Conservation (phyloP, 208 protist species). For the Leishmania lainsoni region DNA sequence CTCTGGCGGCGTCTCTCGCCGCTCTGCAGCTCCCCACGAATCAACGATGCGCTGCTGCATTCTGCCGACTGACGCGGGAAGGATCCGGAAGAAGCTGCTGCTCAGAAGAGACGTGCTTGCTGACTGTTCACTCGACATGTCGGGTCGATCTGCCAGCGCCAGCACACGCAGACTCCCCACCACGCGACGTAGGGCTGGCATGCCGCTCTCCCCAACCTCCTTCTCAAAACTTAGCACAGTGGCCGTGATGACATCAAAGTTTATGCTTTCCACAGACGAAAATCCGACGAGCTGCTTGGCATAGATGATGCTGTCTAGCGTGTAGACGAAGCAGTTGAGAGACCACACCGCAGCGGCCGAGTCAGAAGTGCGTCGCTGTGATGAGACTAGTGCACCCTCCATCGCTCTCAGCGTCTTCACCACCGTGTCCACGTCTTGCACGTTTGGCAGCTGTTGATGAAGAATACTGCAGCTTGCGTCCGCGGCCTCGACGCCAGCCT, state of each 20-base stretch:
- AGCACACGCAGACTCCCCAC: slow-evolving; percentile 29
- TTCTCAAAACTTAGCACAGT: slow-evolving; percentile 38
- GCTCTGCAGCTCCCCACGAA: slow-evolving; percentile 19
- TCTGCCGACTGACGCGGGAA: slow-evolving; percentile 31
- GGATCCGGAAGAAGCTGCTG: slow-evolving; percentile 28
- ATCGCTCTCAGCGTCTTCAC: slow-evolving; percentile 21
- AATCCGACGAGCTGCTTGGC: slow-evolving; percentile 38
- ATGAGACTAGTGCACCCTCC: slow-evolving; percentile 19
- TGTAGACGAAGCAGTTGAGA: slow-evolving; percentile 33
- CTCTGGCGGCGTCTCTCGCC: slow-evolving; percentile 1
- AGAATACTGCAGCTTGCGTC: slow-evolving; percentile 25
- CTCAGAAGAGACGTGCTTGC: slow-evolving; percentile 7
- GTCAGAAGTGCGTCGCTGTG: slow-evolving; percentile 16
- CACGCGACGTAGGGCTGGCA: slow-evolving; percentile 25
- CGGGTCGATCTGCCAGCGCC: slow-evolving; percentile 27
- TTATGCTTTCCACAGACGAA: slow-evolving; percentile 34
- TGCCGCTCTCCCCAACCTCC: slow-evolving; percentile 19
- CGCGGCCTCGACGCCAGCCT: slow-evolving; percentile 25
- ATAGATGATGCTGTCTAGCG: slow-evolving; percentile 44
- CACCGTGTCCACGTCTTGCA: slow-evolving; percentile 16
- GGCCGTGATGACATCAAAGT: slow-evolving; percentile 37
- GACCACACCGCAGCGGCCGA: slow-evolving; percentile 15
- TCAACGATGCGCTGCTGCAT: slow-evolving; percentile 30
- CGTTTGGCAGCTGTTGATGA: slow-evolving; percentile 32
- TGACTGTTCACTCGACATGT: slow-evolving; percentile 5